phyloP scores from a whole-genome alignment of 2,329 filamentous ascomycete species.

The Arthroderma uncinatum region DNA sequence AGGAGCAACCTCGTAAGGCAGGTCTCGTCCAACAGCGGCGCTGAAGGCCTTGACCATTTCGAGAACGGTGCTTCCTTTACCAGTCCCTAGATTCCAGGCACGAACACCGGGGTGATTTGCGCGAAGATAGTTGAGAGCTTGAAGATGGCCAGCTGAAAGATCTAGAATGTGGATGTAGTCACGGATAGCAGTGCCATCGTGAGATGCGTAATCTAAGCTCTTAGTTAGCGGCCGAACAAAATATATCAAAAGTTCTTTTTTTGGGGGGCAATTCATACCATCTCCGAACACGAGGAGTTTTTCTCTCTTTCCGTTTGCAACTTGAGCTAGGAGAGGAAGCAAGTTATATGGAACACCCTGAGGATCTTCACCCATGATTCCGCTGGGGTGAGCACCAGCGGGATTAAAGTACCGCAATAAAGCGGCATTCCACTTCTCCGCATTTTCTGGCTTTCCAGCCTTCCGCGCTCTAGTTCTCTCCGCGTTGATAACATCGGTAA shows the following conservation, averaged over 20 bases:
- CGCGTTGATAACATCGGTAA: conserved; percentile 79
- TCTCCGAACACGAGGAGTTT: conserved; percentile 92
- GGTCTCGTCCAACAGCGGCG: conserved; percentile 68
- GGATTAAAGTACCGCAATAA: conserved; percentile 97
- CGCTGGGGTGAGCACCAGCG: conserved; percentile 82
- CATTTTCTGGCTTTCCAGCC: conserved; percentile 58
- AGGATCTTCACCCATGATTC: conserved; percentile 96
- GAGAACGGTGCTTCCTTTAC: conserved; percentile 87
- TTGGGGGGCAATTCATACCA: conserved; percentile 45
- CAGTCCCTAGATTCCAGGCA: conserved; percentile 94
- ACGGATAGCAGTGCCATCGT: conserved; percentile 85
- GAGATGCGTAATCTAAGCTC: conserved; percentile 68
- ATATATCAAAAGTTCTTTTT: neutral
- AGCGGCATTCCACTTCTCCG: conserved; percentile 81
- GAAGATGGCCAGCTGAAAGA: conserved; percentile 72
- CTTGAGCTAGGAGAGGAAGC: conserved; percentile 84
- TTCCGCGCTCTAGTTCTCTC: conserved; percentile 75
- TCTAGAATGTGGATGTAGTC: conserved; percentile 98
- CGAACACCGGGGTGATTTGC: conserved; percentile 76
- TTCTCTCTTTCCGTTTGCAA: conserved; percentile 86
- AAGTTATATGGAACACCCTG: conserved; percentile 94
- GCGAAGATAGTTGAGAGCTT: conserved; percentile 81
- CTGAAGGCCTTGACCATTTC: conserved; percentile 96
- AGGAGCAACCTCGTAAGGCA: conserved; percentile 75
- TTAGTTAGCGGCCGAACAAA: conserved; percentile 7